Conservation (phyloP, 768 basidiomycete species). For the Coprinellus micaceus region DNA sequence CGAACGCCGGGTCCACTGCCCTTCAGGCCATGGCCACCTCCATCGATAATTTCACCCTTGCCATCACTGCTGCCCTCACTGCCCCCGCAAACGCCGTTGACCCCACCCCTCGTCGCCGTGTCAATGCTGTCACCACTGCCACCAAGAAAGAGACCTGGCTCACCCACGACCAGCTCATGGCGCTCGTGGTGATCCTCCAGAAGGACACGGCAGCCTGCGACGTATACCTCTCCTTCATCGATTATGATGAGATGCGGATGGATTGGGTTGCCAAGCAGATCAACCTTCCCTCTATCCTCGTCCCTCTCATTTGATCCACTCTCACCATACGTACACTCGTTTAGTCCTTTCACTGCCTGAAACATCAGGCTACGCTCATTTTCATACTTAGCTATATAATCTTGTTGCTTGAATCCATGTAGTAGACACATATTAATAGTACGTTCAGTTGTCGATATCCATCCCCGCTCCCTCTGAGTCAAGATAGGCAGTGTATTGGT, state of each 20-base stretch:
- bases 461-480: background rate
- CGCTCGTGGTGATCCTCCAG: constrained; percentile 6
- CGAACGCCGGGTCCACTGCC: background rate
- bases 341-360: background rate
- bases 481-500: constrained; percentile 8
- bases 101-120: constrained; percentile 7
- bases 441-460: background rate
- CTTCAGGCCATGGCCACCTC: constrained; percentile 1
- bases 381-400: background rate
- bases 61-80: constrained; percentile 2
- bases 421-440: background rate
- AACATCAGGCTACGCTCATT: background rate
- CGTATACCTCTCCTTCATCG: constrained; percentile 4
- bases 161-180: background rate
- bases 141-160: constrained; percentile 3
- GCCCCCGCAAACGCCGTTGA: constrained; percentile 4
- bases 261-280: constrained; percentile 11
- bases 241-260: background rate
- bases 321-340: background rate
- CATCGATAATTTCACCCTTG: background rate
- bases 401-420: background rate
- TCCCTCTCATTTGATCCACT: background rate
- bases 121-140: constrained; percentile 1
- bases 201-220: constrained; percentile 2
- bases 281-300: background rate